Evolutionary conservation across 768 basidiomycete species (phyloP).

Genomic region (Pisolithus microcarpus): DNA sequence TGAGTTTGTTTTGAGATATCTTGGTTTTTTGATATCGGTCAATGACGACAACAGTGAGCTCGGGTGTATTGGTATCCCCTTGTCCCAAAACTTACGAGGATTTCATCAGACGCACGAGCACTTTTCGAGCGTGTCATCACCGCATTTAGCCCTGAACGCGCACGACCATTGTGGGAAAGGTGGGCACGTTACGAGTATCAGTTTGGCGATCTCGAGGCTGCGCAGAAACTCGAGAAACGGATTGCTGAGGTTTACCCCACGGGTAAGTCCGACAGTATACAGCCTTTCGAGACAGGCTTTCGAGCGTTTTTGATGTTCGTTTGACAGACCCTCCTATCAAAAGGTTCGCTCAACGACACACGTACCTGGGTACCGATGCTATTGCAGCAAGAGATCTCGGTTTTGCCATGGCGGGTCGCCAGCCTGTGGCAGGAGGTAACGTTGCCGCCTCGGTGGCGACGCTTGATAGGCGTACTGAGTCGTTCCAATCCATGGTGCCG

Average conservation of each 20-base stretch:
- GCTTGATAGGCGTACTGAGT: constrained; percentile 31
- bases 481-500: constrained; percentile 27
- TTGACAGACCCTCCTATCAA: constrained; percentile 79
- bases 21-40: constrained; percentile 87
- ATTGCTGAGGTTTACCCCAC: constrained; percentile 83
- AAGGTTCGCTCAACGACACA: constrained; percentile 79
- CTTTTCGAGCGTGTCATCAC: constrained; percentile 86
- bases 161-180: constrained; percentile 86
- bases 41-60: constrained; percentile 91
- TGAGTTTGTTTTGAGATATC: constrained; percentile 82
- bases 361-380: constrained; percentile 69
- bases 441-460: constrained; percentile 12
- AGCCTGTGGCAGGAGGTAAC: constrained; percentile 13
- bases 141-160: constrained; percentile 70
- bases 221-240: constrained; percentile 83
- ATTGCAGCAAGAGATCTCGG: constrained; percentile 88
- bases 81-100: constrained; percentile 6
- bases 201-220: constrained; percentile 85
- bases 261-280: constrained; percentile 39
- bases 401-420: constrained; percentile 45
- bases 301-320: background rate
- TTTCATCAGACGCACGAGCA: constrained; percentile 77
- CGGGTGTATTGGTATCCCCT: background rate
- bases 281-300: background rate
- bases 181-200: constrained; percentile 96